A percentile compares a stretch with the other conserved stretches of the same genome.
Conservation (phyloP, 208 protist genomes). For the Acanthamoeba lugdunensis region DNA sequence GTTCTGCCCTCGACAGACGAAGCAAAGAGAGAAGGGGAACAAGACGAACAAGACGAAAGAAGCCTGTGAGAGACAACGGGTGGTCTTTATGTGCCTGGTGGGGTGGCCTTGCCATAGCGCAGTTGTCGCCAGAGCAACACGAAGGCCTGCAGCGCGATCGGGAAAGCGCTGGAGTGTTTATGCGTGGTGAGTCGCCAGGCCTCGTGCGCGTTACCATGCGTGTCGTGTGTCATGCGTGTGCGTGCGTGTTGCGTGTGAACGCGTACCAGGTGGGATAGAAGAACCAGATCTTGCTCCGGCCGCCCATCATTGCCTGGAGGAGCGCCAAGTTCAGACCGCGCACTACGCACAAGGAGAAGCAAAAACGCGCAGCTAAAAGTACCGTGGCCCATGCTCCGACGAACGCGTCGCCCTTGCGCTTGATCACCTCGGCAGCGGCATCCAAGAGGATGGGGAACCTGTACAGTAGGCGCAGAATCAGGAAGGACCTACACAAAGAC, state of each 20-base stretch:
- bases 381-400: conserved; percentile 70
- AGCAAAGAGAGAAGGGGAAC: too few species aligned
- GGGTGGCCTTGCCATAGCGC: too few species aligned
- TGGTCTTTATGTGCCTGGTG: too few species aligned
- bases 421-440: conserved; percentile 72
- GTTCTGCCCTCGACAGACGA: too few species aligned
- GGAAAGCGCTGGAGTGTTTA: conserved; percentile 3
- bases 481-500: background rate
- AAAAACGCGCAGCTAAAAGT: background rate
- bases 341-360: too few species aligned
- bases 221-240: background rate
- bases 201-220: background rate
- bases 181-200: background rate
- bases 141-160: conserved; percentile 18
- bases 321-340: background rate
- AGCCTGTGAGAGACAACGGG: too few species aligned
- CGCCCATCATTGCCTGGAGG: conserved; percentile 68
- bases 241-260: background rate
- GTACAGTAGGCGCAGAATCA: conserved; percentile 56
- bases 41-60: too few species aligned
- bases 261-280: conserved; percentile 70
- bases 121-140: conserved; percentile 46
- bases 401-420: conserved; percentile 70
- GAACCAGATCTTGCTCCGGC: conserved; percentile 73
- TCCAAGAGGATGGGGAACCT: conserved; percentile 65